These are phyloP conservation scores for Epichloe gansuensis DNA, from an alignment of 2,329 filamentous ascomycete species.

Conservation along the genomic window DNA sequence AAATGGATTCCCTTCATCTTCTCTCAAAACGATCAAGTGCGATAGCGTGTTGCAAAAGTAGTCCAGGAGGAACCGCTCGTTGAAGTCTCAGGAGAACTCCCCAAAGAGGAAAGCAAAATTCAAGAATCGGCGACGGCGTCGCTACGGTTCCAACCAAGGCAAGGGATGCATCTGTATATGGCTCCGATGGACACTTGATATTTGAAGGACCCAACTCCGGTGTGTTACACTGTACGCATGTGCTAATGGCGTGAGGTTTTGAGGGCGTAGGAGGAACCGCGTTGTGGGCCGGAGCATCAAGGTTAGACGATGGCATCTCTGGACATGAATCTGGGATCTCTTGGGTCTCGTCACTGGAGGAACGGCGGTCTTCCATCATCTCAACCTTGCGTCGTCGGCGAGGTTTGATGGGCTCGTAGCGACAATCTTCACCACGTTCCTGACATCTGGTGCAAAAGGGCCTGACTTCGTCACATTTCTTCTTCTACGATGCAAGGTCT, in stretches of 20 bases:
- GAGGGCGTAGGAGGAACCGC: not conserved
- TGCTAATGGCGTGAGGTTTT: conserved; percentile 6
- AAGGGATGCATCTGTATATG: conserved; percentile 13
- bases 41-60: conserved; percentile 54
- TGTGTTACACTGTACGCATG: conserved; percentile 11
- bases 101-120: conserved; percentile 41
- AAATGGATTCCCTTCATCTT: conserved; percentile 51
- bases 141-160: conserved; percentile 14
- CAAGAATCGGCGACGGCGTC: conserved; percentile 25
- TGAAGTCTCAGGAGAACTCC: conserved; percentile 43
- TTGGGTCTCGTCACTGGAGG: not conserved
- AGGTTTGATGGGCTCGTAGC: conserved; percentile 35
- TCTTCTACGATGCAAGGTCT: conserved; percentile 30
- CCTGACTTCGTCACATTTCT: conserved; percentile 44
- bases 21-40: conserved; percentile 52
- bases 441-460: conserved; percentile 38
- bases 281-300: conserved; percentile 3
- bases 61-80: conserved; percentile 44
- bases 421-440: conserved; percentile 35
- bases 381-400: conserved; percentile 26
- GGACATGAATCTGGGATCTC: not conserved
- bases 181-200: conserved; percentile 1
- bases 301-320: not conserved
- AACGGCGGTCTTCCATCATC: conserved; percentile 4
- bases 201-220: not conserved